A percentile compares a stretch with the other conserved stretches of the same genome.
These are phyloP conservation scores for Monosporascus sp. DNA, from an alignment of 2,329 filamentous ascomycete species.

Conservation along the genomic window DNA sequence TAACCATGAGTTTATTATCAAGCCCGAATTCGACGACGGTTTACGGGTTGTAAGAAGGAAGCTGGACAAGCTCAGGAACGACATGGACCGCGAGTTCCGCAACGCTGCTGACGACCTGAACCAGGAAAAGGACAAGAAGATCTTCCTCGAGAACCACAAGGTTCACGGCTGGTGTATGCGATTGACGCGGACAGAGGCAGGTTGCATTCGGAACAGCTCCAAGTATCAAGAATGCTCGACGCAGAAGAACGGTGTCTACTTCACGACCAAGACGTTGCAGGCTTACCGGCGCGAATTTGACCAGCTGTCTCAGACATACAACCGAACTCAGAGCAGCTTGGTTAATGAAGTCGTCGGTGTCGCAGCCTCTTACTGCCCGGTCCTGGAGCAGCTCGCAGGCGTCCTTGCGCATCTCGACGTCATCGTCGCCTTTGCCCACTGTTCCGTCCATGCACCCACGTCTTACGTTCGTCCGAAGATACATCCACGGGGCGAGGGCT, in stretches of 20 bases:
- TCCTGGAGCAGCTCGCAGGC: conserved; percentile 81
- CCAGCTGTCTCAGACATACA: conserved; percentile 90
- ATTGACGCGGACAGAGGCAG: conserved; percentile 83
- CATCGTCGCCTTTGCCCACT: conserved; percentile 88
- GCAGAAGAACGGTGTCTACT: conserved; percentile 98
- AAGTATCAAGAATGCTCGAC: conserved; percentile 93
- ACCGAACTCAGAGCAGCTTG: conserved; percentile 84
- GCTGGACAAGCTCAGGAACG: conserved; percentile 74
- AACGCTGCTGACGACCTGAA: conserved; percentile 73
- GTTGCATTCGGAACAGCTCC: conserved; percentile 86
- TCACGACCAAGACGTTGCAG: conserved; percentile 80
- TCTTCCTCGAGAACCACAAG: conserved; percentile 94
- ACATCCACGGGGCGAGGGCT: conserved; percentile 79
- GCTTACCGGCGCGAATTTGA: conserved; percentile 84
- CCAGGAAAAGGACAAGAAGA: conserved; percentile 96
- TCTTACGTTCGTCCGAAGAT: conserved; percentile 89
- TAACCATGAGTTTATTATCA: conserved; percentile 98
- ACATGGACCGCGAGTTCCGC: conserved; percentile 79
- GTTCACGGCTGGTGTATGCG: conserved; percentile 97
- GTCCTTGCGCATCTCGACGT: conserved; percentile 93
- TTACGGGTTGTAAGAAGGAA: conserved; percentile 85
- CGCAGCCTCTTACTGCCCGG: conserved; percentile 88
- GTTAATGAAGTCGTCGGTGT: conserved; percentile 91
- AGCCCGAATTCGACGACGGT: conserved; percentile 91
- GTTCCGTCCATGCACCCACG: conserved; percentile 85